Evolutionary conservation across 208 protist genomes (phyloP).

Genomic region (Crithidia sp.): DNA sequence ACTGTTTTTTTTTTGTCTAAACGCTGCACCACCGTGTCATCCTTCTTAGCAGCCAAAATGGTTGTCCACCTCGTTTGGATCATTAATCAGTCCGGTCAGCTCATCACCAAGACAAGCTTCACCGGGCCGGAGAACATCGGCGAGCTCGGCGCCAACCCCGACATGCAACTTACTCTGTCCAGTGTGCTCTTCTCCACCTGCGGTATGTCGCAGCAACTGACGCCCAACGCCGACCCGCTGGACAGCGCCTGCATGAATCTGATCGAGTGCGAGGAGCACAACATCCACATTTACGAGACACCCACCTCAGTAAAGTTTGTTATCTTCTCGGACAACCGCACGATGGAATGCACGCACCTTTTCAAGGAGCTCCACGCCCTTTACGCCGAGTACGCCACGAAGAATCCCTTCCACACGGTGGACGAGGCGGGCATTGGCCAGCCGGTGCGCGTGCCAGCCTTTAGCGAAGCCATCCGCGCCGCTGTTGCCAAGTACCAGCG

Average conservation of each 20-base stretch:
- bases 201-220: conserved; percentile 88
- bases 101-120: conserved; percentile 82
- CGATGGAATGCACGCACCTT: conserved; percentile 52
- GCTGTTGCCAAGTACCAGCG: conserved; percentile 58
- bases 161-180: conserved; percentile 82
- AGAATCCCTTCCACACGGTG: conserved; percentile 88
- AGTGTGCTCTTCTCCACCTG: conserved; percentile 87
- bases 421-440: conserved; percentile 86
- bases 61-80: conserved; percentile 87
- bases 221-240: conserved; percentile 79
- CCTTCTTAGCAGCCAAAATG: conserved; percentile 34
- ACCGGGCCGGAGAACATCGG: conserved; percentile 70
- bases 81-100: conserved; percentile 86
- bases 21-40: too few species aligned
- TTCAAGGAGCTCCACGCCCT: conserved; percentile 73
- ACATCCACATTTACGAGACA: conserved; percentile 89
- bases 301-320: conserved; percentile 82
- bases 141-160: conserved; percentile 80
- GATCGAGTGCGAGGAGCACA: conserved; percentile 85
- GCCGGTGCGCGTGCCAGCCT: conserved; percentile 84
- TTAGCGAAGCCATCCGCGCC: conserved; percentile 60
- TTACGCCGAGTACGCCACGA: conserved; percentile 82
- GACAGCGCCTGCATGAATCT: conserved; percentile 83
- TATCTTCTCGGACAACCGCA: conserved; percentile 72
- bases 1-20: too few species aligned